Evolutionary conservation across 768 basidiomycete species (phyloP).

Genomic region (Lactarius vividus): DNA sequence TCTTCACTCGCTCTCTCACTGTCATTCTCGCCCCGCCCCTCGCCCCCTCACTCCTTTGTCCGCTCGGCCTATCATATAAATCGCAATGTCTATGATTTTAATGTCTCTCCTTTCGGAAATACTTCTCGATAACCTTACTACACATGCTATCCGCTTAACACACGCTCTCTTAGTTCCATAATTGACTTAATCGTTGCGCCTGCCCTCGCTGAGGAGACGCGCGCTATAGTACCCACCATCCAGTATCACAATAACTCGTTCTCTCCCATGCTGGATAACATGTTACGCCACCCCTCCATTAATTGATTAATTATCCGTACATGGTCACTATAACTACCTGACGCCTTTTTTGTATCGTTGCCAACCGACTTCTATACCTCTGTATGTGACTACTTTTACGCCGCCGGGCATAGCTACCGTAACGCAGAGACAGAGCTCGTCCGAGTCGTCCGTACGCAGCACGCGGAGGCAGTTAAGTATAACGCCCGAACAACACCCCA

Average conservation of each 20-base stretch:
- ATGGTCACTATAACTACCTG: conserved; percentile 24
- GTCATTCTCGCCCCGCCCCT: not conserved
- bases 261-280: conserved; percentile 2
- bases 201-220: not conserved
- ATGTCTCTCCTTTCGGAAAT: conserved; percentile 2
- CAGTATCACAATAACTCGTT: not conserved
- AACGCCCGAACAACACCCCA: conserved; percentile 1
- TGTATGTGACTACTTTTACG: conserved; percentile 12
- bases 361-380: conserved; percentile 6
- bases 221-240: conserved; percentile 1
- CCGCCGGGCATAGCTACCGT: conserved; percentile 7
- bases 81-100: conserved; percentile 11
- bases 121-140: conserved; percentile 10
- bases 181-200: conserved; percentile 9
- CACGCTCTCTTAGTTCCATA: conserved; percentile 9
- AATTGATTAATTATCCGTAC: conserved; percentile 12
- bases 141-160: conserved; percentile 4
- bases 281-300: not conserved
- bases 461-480: not conserved
- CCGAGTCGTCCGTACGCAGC: not conserved
- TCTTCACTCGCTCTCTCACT: conserved; percentile 7
- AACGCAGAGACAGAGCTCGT: conserved; percentile 1
- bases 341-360: conserved; percentile 23
- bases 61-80: conserved; percentile 3
- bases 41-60: not conserved